Evolutionary conservation across 805 yeast genomes (phyloP).

Genomic region (Hermanozyma aechmeae): DNA sequence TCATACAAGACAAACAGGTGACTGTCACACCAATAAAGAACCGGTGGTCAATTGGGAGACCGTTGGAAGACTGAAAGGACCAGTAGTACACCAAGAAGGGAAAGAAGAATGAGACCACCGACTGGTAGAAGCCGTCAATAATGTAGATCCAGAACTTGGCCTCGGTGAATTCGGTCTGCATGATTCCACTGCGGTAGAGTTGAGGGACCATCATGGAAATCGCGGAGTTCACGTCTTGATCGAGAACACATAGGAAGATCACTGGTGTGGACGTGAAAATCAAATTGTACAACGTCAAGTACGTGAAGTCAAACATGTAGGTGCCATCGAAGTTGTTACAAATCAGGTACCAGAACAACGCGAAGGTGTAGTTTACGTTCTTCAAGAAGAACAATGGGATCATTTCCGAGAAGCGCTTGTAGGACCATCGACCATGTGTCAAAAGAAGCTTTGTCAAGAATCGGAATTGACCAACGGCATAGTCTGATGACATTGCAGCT

Average conservation of each 20-base stretch:
- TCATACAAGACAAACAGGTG: slow-evolving; percentile 53
- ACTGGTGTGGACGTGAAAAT: slow-evolving; percentile 79
- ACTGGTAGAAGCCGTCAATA: slow-evolving; percentile 72
- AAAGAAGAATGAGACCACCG: slow-evolving; percentile 62
- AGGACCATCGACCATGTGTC: slow-evolving; percentile 84
- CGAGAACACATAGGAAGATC: slow-evolving; percentile 68
- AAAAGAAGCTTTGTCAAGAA: slow-evolving; percentile 55
- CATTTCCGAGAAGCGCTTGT: slow-evolving; percentile 75
- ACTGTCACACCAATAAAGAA: slow-evolving; percentile 64
- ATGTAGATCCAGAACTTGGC: slow-evolving; percentile 63
- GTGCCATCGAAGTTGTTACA: slow-evolving; percentile 72
- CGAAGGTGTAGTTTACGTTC: slow-evolving; percentile 64
- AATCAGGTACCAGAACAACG: slow-evolving; percentile 75
- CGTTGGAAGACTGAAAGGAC: slow-evolving; percentile 36
- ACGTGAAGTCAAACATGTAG: slow-evolving; percentile 70
- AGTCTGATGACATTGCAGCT: slow-evolving; percentile 83
- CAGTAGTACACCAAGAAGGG: slow-evolving; percentile 44
- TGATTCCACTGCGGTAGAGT: slow-evolving; percentile 62
- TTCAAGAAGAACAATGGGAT: slow-evolving; percentile 75
- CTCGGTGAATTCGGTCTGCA: slow-evolving; percentile 63
- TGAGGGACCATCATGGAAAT: slow-evolving; percentile 69
- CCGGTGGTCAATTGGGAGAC: slow-evolving; percentile 59
- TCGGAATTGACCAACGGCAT: slow-evolving; percentile 78
- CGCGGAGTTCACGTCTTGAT: slow-evolving; percentile 68
- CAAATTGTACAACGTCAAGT: slow-evolving; percentile 70